These are phyloP conservation scores for Hamamelis virginiana DNA, from an alignment of 164 flowering plant genomes.

Conservation along the genomic window DNA sequence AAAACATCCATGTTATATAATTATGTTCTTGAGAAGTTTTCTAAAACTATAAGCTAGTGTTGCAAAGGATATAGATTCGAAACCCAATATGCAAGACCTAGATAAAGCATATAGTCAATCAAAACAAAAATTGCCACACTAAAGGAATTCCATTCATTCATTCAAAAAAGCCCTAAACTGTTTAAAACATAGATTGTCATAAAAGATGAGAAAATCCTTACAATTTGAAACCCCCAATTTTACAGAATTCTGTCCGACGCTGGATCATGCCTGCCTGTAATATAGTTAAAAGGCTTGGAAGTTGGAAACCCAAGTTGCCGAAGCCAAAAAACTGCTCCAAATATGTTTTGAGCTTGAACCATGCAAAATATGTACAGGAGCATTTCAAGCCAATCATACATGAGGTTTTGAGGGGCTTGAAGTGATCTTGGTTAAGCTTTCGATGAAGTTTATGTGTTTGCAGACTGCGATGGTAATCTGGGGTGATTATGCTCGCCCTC, in stretches of 20 bases:
- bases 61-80: no score
- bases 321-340: constrained; percentile 23
- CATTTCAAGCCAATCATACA: constrained; percentile 26
- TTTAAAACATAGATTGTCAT: constrained; percentile 14
- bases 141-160: constrained; percentile 18
- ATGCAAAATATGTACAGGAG: constrained; percentile 47
- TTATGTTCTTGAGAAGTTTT: no score
- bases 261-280: constrained; percentile 7
- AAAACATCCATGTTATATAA: no score
- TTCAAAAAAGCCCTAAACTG: neutral
- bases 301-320: constrained; percentile 9
- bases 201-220: constrained; percentile 22
- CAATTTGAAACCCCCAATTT: constrained; percentile 30
- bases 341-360: constrained; percentile 25
- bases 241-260: constrained; percentile 8
- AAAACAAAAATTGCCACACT: neutral
- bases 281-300: constrained; percentile 11
- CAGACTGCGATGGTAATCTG: constrained; percentile 56
- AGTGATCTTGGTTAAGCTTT: constrained; percentile 12
- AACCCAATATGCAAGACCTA: neutral
- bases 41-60: no score
- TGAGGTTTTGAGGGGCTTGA: constrained; percentile 8
- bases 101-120: neutral
- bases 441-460: constrained; percentile 36
- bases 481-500: constrained; percentile 96